These are phyloP conservation scores for Kazachstania bromeliacearum DNA, from an alignment of 805 yeast genomes.

Conservation along the genomic window DNA sequence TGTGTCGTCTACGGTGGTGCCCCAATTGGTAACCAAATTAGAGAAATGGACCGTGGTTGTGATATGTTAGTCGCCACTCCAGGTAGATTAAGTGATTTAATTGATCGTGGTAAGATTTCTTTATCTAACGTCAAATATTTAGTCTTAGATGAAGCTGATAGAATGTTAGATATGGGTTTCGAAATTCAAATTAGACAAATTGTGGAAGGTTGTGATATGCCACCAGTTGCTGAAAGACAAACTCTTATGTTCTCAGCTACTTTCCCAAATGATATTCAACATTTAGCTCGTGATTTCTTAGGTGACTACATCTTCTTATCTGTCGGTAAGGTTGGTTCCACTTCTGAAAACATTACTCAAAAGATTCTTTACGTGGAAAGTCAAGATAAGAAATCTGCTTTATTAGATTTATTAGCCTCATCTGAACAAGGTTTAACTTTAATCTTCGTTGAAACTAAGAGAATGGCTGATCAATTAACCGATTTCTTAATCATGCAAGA, in stretches of 20 bases:
- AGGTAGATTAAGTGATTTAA: slow-evolving; percentile 93
- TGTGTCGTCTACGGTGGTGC: slow-evolving; percentile 99
- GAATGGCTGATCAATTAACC: slow-evolving; percentile 94
- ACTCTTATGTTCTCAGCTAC: slow-evolving; percentile 98
- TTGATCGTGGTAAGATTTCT: slow-evolving; percentile 91
- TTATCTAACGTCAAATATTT: slow-evolving; percentile 83
- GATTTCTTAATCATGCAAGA: slow-evolving; percentile 83
- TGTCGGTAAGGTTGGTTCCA: slow-evolving; percentile 98
- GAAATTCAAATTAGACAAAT: slow-evolving; percentile 98
- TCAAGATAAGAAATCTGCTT: slow-evolving; percentile 81
- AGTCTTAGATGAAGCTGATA: slow-evolving; percentile 97
- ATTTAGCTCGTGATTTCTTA: slow-evolving; percentile 94
- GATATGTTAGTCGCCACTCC: slow-evolving; percentile 97
- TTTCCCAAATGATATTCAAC: slow-evolving; percentile 96
- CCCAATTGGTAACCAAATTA: slow-evolving; percentile 77
- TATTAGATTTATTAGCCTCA: slow-evolving; percentile 78
- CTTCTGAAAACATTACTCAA: slow-evolving; percentile 97
- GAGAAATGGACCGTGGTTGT: slow-evolving; percentile 87
- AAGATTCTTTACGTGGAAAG: slow-evolving; percentile 86
- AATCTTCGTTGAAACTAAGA: slow-evolving; percentile 95
- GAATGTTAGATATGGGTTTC: slow-evolving; percentile 99
- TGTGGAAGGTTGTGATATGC: slow-evolving; percentile 97
- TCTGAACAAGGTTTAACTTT: slow-evolving; percentile 80
- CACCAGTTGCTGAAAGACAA: slow-evolving; percentile 81
- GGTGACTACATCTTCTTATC: slow-evolving; percentile 91